Base-by-base conservation (phyloP, 306 rosid species). In the Castanea crenata region DNA sequence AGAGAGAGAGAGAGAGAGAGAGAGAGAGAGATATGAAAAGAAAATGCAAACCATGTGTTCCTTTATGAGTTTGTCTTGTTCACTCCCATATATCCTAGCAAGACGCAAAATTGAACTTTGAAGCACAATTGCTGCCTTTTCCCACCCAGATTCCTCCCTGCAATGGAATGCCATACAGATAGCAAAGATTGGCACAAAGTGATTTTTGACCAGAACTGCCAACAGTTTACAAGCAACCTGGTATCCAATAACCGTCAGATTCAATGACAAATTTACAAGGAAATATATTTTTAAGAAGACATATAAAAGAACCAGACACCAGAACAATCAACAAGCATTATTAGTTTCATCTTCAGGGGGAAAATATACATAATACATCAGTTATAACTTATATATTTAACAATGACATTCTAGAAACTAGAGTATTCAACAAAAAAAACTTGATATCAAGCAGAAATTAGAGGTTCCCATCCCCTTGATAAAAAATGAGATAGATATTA, bases 201-300 rank as follows among this genome's bases (percentile, higher is more conserved):
- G 91, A 76, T 82, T 76, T 85, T 87, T 88, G 62, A 92, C 84
- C 74, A 94, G 87, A 86, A 54, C 81, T 74, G 92, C 32, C 89
- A 87, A 44, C 25, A 94, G 90, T 83, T 91, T 92, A 69, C 91
- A 80, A 78, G 90, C 87, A 77, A 94, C 91, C 98, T 94, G 90
- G 79, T 75, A 68, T 75, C 78, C 69, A 80, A 69, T 65, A 79
- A 34, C 13, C 4, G 61, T 86, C 51, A 88, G 80, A 83, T 46
- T 75, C 73, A 61, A 78, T 70, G 83, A 78, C 32, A 71, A 74
- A 59, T 49, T 12, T 32, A 25, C 1, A n/a, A 13, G 59, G 51
- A 19, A 78, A 74, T 41, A 65, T 31, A 46, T 54, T 59, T 38
- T 38, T 38, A 38, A 38, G 46, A 38, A 7, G 46, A 7, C 46